Evolutionary conservation across 768 basidiomycete species (phyloP).

Genomic region (Leucocoprinus sp.): DNA sequence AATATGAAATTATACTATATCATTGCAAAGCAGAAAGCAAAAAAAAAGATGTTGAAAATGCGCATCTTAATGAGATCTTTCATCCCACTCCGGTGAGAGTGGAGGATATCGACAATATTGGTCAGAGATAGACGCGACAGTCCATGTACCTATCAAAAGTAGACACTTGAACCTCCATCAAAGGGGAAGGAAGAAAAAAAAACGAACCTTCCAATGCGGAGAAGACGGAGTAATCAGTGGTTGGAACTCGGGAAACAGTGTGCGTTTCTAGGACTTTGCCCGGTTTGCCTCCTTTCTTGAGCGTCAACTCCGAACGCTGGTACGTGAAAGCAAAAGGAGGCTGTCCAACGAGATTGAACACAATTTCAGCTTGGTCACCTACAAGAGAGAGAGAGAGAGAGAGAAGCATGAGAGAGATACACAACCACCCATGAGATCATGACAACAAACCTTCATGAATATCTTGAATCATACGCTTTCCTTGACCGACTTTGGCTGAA

Average conservation of each 20-base stretch:
- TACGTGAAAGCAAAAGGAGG: conserved; percentile 97
- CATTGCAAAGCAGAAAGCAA: conserved; percentile 2
- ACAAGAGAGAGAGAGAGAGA: too few species aligned
- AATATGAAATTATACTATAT: conserved; percentile 2
- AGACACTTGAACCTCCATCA: neutral
- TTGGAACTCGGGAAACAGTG: conserved; percentile 73
- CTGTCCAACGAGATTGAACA: conserved; percentile 83
- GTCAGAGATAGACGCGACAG: conserved; percentile 87
- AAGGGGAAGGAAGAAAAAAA: neutral
- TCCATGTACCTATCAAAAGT: conserved; percentile 65
- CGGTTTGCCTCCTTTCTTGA: conserved; percentile 59
- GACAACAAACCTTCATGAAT: conserved; percentile 72
- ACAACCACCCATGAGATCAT: too few species aligned
- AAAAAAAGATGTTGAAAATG: too few species aligned
- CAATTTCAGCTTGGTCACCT: conserved; percentile 92
- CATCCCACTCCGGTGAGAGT: conserved; percentile 42
- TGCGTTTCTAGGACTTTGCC: conserved; percentile 87
- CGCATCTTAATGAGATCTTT: conserved; percentile 5
- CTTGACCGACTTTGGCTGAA: conserved; percentile 82
- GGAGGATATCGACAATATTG: conserved; percentile 85
- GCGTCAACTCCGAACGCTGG: conserved; percentile 67
- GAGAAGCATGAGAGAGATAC: too few species aligned
- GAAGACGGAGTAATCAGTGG: conserved; percentile 79
- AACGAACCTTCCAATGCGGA: conserved; percentile 80
- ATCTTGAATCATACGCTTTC: conserved; percentile 72